A percentile compares a stretch with the other conserved stretches of the same genome.
These are phyloP conservation scores for Haematococcus lacustris DNA, from an alignment of 139 green algal genomes.

Conservation along the genomic window DNA sequence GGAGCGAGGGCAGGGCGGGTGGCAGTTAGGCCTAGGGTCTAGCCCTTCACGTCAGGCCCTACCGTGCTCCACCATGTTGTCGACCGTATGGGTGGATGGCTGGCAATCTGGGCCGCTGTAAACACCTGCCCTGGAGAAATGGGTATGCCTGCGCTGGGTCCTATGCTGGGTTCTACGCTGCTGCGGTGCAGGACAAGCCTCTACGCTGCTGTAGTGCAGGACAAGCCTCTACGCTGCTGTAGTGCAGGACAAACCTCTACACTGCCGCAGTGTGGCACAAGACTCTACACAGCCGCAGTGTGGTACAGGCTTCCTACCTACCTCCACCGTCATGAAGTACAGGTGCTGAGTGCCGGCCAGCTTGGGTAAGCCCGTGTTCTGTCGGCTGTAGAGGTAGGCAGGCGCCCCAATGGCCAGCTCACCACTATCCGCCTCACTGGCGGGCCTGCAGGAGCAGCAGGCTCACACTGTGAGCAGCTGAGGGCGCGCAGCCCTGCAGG, in stretches of 20 bases:
- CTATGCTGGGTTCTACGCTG: too few relatives aligned
- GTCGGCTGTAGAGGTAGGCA: background rate
- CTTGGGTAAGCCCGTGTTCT: background rate
- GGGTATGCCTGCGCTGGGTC: too few relatives aligned
- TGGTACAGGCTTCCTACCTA: background rate
- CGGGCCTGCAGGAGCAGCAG: background rate
- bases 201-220: background rate
- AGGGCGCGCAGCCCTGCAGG: background rate
- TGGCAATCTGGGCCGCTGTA: too few relatives aligned
- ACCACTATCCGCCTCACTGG: background rate
- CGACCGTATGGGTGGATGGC: too few relatives aligned
- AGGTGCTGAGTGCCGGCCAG: background rate
- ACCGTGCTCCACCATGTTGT: too few relatives aligned
- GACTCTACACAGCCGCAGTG: background rate
- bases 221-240: background rate
- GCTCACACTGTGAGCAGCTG: background rate
- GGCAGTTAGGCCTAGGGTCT: too few relatives aligned
- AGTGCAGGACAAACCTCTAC: background rate
- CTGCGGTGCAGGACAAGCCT: background rate
- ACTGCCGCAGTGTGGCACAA: background rate
- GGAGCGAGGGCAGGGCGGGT: too few relatives aligned
- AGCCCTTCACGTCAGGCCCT: too few relatives aligned
- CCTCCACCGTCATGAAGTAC: constrained; percentile 9
- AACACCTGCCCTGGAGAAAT: too few relatives aligned
- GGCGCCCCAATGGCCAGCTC: background rate